Percentiles rank a stretch among this genome's conserved stretches.
Evolutionary conservation across 2,329 filamentous ascomycete species (phyloP).

Genomic region (Periconia sp.): DNA sequence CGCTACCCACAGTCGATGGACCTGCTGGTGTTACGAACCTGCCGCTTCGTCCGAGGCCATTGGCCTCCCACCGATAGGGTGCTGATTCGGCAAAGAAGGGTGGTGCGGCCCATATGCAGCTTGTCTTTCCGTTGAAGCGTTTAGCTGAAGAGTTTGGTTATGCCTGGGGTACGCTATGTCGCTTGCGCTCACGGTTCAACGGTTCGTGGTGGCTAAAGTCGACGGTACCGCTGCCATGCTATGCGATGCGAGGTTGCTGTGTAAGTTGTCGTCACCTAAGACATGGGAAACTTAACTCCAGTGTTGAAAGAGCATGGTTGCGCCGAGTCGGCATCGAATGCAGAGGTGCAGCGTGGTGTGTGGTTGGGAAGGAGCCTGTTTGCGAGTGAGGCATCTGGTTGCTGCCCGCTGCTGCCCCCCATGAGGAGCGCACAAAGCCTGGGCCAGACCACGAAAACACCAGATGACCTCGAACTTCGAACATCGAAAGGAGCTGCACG

Average conservation of each 20-base stretch:
- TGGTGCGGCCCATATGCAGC: conserved; percentile 3
- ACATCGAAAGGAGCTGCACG: too few relatives aligned
- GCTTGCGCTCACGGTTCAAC: conserved; percentile 15
- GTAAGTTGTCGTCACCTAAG: neutral
- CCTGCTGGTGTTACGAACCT: neutral
- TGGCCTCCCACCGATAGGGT: neutral
- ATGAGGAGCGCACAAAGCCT: too few relatives aligned
- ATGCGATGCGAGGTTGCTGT: conserved; percentile 3
- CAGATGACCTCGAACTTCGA: too few relatives aligned
- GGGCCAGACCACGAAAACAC: too few relatives aligned
- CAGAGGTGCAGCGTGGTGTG: too few relatives aligned
- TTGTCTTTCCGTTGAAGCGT: conserved; percentile 5
- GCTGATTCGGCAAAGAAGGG: conserved; percentile 1
- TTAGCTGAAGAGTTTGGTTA: conserved; percentile 14
- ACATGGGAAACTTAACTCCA: neutral
- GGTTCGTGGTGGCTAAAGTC: conserved; percentile 22
- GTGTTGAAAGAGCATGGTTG: neutral
- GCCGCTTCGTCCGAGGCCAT: neutral
- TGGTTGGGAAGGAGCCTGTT: too few relatives aligned
- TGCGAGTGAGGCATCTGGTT: too few relatives aligned
- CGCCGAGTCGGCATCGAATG: too few relatives aligned
- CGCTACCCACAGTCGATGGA: neutral
- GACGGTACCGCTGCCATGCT: conserved; percentile 1
- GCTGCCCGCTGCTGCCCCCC: too few relatives aligned
- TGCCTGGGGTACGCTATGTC: conserved; percentile 5